Conservation (phyloP, 75 land plant species). For the Cupressus sempervirens region DNA sequence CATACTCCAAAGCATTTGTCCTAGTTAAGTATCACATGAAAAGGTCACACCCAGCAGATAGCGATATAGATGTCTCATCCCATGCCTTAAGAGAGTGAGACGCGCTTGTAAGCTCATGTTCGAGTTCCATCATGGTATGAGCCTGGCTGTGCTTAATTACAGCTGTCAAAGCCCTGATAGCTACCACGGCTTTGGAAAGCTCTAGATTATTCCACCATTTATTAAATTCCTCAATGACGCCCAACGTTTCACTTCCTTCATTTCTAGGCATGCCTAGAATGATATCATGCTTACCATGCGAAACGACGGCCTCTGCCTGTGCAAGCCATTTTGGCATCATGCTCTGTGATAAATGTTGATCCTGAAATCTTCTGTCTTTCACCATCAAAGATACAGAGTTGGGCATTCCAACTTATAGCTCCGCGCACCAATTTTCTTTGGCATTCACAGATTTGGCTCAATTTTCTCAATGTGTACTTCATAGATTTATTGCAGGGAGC, state of each 20-base stretch:
- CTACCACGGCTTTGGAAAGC: constrained; percentile 95
- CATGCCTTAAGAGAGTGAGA: constrained; percentile 90
- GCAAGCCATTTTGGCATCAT: constrained; percentile 80
- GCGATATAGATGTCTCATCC: constrained; percentile 90
- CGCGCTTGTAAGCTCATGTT: constrained; percentile 85
- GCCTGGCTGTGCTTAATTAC: constrained; percentile 78
- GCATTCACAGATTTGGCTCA: no score
- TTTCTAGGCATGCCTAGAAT: not conserved
- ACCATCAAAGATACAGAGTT: no score
- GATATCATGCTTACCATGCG: not conserved
- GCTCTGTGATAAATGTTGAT: constrained; percentile 10
- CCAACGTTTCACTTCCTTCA: constrained; percentile 19
- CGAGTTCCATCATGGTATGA: constrained; percentile 98
- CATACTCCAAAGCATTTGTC: constrained; percentile 92
- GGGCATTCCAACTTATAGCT: no score
- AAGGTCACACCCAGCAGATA: constrained; percentile 96
- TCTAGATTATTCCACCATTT: constrained; percentile 86
- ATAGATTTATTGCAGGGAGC: no score
- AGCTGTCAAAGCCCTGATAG: constrained; percentile 86
- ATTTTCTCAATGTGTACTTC: no score
- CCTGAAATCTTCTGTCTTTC: not conserved
- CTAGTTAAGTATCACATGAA: constrained; percentile 95
- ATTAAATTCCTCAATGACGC: constrained; percentile 92
- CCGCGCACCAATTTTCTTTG: no score
- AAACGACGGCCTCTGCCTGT: constrained; percentile 59